These are phyloP conservation scores for Apophysomyces elegans DNA, from an alignment of 371 early-diverging fungal genomes.

Conservation along the genomic window DNA sequence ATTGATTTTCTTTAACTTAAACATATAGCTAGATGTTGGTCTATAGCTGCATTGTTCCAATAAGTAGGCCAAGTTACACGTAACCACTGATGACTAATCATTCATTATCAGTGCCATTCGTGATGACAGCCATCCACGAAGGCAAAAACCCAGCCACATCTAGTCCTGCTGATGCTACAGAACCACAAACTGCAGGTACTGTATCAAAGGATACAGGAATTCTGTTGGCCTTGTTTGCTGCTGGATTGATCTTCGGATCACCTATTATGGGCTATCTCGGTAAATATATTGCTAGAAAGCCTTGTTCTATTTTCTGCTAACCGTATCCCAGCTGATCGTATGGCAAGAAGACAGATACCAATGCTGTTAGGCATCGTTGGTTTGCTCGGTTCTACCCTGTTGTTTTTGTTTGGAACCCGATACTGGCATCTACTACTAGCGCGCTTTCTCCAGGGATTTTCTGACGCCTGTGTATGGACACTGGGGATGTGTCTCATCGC, in stretches of 20 bases:
- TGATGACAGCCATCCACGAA: slow-evolving; percentile 53
- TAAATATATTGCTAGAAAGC: background rate
- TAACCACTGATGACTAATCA: background rate
- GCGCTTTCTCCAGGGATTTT: slow-evolving; percentile 63
- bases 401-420: slow-evolving; percentile 52
- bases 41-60: slow-evolving; percentile 79
- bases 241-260: slow-evolving; percentile 71
- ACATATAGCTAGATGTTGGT: slow-evolving; percentile 52
- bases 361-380: slow-evolving; percentile 63
- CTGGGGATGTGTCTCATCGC: slow-evolving; percentile 55
- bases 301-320: background rate
- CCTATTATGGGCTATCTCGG: slow-evolving; percentile 69
- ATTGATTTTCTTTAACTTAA: background rate
- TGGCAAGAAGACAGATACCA: slow-evolving; percentile 42
- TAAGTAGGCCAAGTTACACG: slow-evolving; percentile 34
- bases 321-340: slow-evolving; percentile 23
- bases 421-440: slow-evolving; percentile 61
- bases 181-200: slow-evolving; percentile 34
- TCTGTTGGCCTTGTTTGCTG: slow-evolving; percentile 64
- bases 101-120: slow-evolving; percentile 56
- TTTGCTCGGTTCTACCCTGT: slow-evolving; percentile 51
- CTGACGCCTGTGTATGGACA: slow-evolving; percentile 61
- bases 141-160: slow-evolving; percentile 18
- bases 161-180: background rate
- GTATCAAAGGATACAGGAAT: slow-evolving; percentile 63